Percentiles rank a stretch among this genome's conserved stretches.
These are phyloP conservation scores for Calonectria multiphialidica DNA, from an alignment of 2,329 filamentous ascomycete genomes.

Conservation along the genomic window DNA sequence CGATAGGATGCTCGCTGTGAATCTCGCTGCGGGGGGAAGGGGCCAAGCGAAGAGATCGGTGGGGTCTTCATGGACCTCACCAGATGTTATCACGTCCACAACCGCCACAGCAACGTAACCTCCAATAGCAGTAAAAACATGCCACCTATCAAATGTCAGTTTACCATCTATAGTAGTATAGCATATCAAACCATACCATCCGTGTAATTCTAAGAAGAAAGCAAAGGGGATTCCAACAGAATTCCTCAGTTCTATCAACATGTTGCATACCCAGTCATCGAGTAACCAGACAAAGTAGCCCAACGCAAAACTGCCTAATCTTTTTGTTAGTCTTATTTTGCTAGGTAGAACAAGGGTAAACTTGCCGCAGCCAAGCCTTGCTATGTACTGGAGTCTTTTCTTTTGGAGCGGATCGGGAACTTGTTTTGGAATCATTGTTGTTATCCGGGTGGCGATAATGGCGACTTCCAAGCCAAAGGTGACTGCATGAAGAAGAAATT, in stretches of 20 bases:
- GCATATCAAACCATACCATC: slow-evolving; percentile 49
- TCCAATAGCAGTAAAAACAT: slow-evolving; percentile 55
- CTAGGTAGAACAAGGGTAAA: rapidly evolving
- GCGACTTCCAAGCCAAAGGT: slow-evolving; percentile 50
- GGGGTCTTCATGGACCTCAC: slow-evolving; percentile 46
- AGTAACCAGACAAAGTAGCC: slow-evolving; percentile 56
- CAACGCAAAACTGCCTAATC: slow-evolving; percentile 49
- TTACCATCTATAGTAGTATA: background rate
- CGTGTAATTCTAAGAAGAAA: slow-evolving; percentile 55
- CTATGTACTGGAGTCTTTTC: slow-evolving; percentile 33
- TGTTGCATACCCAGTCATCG: slow-evolving; percentile 50
- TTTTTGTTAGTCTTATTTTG: background rate
- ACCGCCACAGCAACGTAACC: slow-evolving; percentile 54
- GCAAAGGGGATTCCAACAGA: slow-evolving; percentile 50
- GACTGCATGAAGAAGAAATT: slow-evolving; percentile 54
- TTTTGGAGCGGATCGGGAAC: slow-evolving; percentile 42
- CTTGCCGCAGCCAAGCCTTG: slow-evolving; percentile 37
- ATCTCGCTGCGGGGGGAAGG: slow-evolving; percentile 35
- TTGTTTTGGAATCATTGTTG: slow-evolving; percentile 48
- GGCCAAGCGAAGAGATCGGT: slow-evolving; percentile 51
- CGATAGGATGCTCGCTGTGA: slow-evolving; percentile 31
- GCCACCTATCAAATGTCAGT: slow-evolving; percentile 50
- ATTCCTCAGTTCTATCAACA: slow-evolving; percentile 43
- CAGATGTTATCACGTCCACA: slow-evolving; percentile 52
- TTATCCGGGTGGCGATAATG: slow-evolving; percentile 47